These are phyloP conservation scores for Amesomyces nigricolor DNA, from an alignment of 2,329 filamentous ascomycete species.

Conservation along the genomic window DNA sequence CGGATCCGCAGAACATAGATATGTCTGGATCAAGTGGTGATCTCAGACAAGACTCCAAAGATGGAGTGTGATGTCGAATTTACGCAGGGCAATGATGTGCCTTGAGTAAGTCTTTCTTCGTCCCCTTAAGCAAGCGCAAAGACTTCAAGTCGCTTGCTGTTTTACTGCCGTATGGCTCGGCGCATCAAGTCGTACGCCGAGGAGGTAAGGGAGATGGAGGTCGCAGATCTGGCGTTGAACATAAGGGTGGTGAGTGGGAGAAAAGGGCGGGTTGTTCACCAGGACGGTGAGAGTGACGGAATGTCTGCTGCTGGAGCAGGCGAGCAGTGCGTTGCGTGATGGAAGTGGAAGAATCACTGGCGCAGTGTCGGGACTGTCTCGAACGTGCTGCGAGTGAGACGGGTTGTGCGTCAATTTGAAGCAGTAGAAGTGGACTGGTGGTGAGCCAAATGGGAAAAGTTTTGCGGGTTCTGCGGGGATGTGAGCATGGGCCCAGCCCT, in stretches of 20 bases:
- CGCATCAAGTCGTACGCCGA: slow-evolving; percentile 42
- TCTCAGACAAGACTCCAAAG: background rate
- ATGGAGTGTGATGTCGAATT: background rate
- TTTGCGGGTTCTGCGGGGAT: background rate
- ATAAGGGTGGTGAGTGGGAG: slow-evolving; percentile 11
- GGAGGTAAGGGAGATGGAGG: slow-evolving; percentile 15
- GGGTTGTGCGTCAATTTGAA: no score
- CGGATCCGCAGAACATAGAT: background rate
- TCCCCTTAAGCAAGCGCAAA: slow-evolving; percentile 58
- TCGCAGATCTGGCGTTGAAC: slow-evolving; percentile 16
- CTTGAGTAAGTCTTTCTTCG: slow-evolving; percentile 50
- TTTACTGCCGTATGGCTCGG: slow-evolving; percentile 37
- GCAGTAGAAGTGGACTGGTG: no score
- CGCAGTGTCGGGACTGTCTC: no score
- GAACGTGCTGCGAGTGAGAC: no score
- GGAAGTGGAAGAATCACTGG: no score
- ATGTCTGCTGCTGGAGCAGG: background rate
- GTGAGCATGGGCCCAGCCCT: background rate
- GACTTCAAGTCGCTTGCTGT: slow-evolving; percentile 59
- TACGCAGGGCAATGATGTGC: slow-evolving; percentile 4
- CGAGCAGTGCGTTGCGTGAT: no score
- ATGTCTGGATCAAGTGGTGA: background rate
- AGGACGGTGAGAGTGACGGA: background rate
- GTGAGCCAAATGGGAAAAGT: background rate
- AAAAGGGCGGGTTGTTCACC: background rate